Base-by-base conservation (phyloP, 257 asterid species). In the Solanum sitiens region DNA sequence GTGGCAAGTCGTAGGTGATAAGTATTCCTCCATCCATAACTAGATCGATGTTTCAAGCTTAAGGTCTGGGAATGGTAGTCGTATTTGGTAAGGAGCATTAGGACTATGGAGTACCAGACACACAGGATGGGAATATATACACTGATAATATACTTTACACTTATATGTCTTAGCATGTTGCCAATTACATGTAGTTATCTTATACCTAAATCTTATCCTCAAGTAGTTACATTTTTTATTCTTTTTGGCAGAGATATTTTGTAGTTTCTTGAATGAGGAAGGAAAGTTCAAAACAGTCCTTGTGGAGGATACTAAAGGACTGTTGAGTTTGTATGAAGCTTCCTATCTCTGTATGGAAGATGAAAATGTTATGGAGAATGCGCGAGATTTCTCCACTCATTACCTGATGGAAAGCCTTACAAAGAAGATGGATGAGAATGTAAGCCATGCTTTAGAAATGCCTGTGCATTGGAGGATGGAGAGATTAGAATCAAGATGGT, bases 281-380 rank as follows among this genome's bases (percentile, higher is more conserved):
- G 91, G 92, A 13, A 50, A 89, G 10, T 89, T 91, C 79, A 67
- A 71, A 18, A 20, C 37, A 32, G 42, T 2, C 72, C 72, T 84
- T 53, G 86, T 85, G 16, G 87, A 75, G 11, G 85, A 91, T 39
- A 76, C 42, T 40, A 68, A 71, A 37, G 93, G 92, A 40, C 45
- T 91, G 35, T 16, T 89, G 47, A 77, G 88, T 23, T 67, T 91
- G 18, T 91, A 89, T n/a, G 93, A 91, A 88, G 93, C 93, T 85
- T 89, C 89, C 23, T 85, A 40, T 67, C 83, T 89, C 11, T 84
- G 83, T 5, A 65, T 80, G 89, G 92, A 89, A 85, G 91, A 86
- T 4, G 92, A 91, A 80, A 47, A 44, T 12, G 89, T 90, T 23
- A 10, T 91, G 87, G 93, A 88, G 4, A 30, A 25, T 14, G 91